Evolutionary conservation across 306 rosid genomes (phyloP), one percentile per base, ranked within the genome.

Genomic region (Luffa acutangula): DNA sequence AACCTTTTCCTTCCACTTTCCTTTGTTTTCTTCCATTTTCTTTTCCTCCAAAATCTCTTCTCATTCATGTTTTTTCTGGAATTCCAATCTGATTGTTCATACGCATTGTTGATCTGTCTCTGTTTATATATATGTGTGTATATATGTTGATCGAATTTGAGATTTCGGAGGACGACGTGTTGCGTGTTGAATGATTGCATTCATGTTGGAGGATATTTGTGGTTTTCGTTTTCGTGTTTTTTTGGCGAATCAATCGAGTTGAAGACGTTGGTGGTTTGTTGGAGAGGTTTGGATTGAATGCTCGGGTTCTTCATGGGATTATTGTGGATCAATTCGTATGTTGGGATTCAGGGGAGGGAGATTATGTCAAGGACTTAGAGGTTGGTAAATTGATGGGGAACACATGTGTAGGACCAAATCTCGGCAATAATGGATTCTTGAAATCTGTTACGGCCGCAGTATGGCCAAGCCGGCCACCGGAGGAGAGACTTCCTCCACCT

Each of bases 391-490:
- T 88, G 80, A 95, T 95, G 99, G 99, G 99, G 82, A 95, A 95
- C 87, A 89, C 88, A 82, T 95, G 99, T 14, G 90, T 89, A 18
- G 98, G 98, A 73, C 97, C 97, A 67, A 93, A 82, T 84, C 71
- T 81, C 51, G 88, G 91, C 36, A 80, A 87, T 4, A 82, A 81
- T 75, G 91, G 95, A 49, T 91, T 95, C 86, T 78, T 89, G 48
- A 96, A 95, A 83, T 83, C 92, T 77, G 88, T 95, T 13, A 65
- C 93, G 9, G 95, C 91, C 2, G 93, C 90, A 21, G 85, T 92
- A 41, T 89, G 89, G 91, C 86, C 85, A 80, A 89, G 87, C 20
- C 91, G 90, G 41, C 90, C 89, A 7, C 92, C 91, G 48, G 98
- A 91, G 83, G 84, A 77, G 4, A 56, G 85, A 71, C 97, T 92